Base-by-base conservation (phyloP, 2,329 filamentous ascomycete genomes). In the Hawksworthiomyces lignivorus region DNA sequence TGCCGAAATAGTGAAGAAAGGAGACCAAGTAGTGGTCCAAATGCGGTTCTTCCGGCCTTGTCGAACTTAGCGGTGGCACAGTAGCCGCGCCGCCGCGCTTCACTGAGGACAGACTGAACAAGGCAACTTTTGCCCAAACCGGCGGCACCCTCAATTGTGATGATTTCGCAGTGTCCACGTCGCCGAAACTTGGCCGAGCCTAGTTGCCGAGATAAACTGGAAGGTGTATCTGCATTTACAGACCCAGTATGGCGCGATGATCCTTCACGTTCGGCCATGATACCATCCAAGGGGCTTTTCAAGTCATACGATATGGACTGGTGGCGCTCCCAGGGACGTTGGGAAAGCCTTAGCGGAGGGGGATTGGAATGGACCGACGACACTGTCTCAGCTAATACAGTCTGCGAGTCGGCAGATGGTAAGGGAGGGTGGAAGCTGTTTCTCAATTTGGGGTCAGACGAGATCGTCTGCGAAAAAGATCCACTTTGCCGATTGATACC, bases 61-160 rank as follows among this genome's bases (percentile, higher is more conserved):
- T 83, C 79, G 45, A 82, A 82, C 53, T 82, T 82, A 30, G 78
- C 73, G 24, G 75, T 80, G 7, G 77, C 75, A 52, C 77, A 82
- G 53, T 82, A 82, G 3, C 79, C 79, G 45, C 72, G 70, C 34
- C 73, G 68, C 37, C 78, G 67, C 14, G 75, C 75, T 49, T 82
- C 78, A 3, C 72, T 64, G 31, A 81, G 67, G 5, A 81, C 72
- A 8, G 76, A 78, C 51, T 82, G 76, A 20, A 81, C 73, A 14
- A 83, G 65, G 45, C 73, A 76, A 48, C 72, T 81, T 57, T 83
- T 83, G 14, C 79, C 79, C n/a, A 82, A 60, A 1, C 79, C 79
- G 4, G 72, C 77, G 11, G 72, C 67, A 22, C 79, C 79, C 50
- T 80, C 73, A 39, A 83, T 70, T 14, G 70, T 68, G 17, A 82